Base-by-base conservation (phyloP, 495 filamentous ascomycete species). In the Clavariopsis aquatica region DNA sequence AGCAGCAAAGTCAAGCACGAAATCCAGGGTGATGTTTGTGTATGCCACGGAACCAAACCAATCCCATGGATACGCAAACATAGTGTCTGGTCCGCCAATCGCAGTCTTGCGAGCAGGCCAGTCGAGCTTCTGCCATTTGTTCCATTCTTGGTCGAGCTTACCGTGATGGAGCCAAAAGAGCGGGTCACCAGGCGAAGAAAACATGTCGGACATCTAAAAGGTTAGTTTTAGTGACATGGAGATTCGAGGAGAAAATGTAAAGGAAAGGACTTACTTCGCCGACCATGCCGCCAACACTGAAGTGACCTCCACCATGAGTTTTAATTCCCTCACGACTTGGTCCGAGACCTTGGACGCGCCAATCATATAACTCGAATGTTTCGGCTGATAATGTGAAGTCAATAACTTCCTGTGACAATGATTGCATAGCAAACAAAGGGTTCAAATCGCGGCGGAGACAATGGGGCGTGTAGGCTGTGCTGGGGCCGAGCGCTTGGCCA, bases 381-480 rank as follows among this genome's bases (percentile, higher is more conserved):
- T 84, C 74, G 64, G 27, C 75, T 70, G 27, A 20, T 6, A 15
- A 23, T 15, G 23, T 23, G n/a, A 27, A 3, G 31, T 76, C 75
- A 15, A 27, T 58, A 22, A 78, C 75, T 0, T 77, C 75, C 52
- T 77, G 79, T 65, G 82, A 85, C 52, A 77, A 76, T 45, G 78
- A 81, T 7, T 71, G 68, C 41, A 62, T 58, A 27, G 79, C 76
- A 31, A 80, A 64, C 13, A 73, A 80, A 63, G 10, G 72, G 52
- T 80, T 82, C 52, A 92, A 72, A 65, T 90, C 87, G 6, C 89
- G 83, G 26, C 74, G 79, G 52, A 92, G 71, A 64, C 89, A 89
- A 49, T 86, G 82, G 1, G 84, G 85, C 72, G 85, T 86, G 70
- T 82, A 81, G 52, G 69, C 71, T 6, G 72, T 61, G 49, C 67